Percentiles rank a stretch among this genome's conserved stretches.
Evolutionary conservation across 495 filamentous ascomycete species (phyloP).

Genomic region (Talaromyces trachyspermus): DNA sequence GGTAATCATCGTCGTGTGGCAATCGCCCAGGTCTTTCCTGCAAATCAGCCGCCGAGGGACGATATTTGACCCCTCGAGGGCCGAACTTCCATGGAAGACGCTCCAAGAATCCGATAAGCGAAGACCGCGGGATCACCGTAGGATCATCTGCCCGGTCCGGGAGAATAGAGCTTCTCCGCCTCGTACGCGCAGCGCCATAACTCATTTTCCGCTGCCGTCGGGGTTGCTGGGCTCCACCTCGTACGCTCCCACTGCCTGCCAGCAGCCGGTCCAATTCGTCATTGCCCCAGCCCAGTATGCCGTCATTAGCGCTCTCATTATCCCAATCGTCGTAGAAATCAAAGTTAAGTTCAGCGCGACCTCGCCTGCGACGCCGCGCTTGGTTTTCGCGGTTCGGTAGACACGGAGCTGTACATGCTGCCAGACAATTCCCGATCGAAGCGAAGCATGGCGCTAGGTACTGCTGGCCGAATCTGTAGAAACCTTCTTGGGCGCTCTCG

Average conservation of each 20-base stretch:
- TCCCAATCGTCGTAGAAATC: slow-evolving; percentile 99
- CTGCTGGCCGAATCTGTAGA: slow-evolving; percentile 79
- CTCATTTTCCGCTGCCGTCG: slow-evolving; percentile 75
- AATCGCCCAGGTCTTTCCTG: slow-evolving; percentile 71
- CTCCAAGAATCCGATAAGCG: slow-evolving; percentile 76
- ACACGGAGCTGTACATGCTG: slow-evolving; percentile 64
- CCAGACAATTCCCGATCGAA: slow-evolving; percentile 55
- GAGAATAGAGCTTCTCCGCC: slow-evolving; percentile 59
- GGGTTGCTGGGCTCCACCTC: slow-evolving; percentile 53
- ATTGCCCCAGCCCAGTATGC: slow-evolving; percentile 64
- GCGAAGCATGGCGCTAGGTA: slow-evolving; percentile 79
- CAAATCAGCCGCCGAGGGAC: slow-evolving; percentile 82
- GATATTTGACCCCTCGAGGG: slow-evolving; percentile 71
- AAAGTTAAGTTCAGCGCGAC: slow-evolving; percentile 73
- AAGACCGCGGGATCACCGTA: slow-evolving; percentile 84
- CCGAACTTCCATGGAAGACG: slow-evolving; percentile 81
- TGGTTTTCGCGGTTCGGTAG: slow-evolving; percentile 68
- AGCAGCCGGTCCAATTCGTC: slow-evolving; percentile 86
- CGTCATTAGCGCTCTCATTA: slow-evolving; percentile 56
- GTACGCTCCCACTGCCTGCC: slow-evolving; percentile 59
- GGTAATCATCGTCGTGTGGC: slow-evolving; percentile 26
- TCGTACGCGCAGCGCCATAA: slow-evolving; percentile 63
- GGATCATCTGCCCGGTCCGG: slow-evolving; percentile 63
- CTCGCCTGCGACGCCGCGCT: slow-evolving; percentile 57
- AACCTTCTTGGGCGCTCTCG: slow-evolving; percentile 77